phyloP scores from a whole-genome alignment of 306 rosid species.

The Medicago ruthenica region DNA sequence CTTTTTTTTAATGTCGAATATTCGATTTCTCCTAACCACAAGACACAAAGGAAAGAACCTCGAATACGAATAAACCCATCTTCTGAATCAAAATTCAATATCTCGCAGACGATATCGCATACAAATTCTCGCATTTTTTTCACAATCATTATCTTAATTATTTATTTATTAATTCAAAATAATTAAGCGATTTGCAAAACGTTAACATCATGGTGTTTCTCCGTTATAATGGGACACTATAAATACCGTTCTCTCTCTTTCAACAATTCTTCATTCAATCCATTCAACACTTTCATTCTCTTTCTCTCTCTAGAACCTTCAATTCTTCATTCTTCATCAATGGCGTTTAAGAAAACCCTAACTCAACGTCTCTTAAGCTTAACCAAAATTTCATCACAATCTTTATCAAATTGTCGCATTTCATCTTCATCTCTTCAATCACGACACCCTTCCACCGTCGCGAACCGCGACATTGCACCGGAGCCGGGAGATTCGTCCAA shows the following conservation, averaged over 20 bases:
- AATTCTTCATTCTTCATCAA: constrained; percentile 14
- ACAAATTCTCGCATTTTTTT: constrained; percentile 29
- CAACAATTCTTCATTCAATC: constrained; percentile 6
- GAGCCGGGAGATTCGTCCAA: constrained; percentile 67
- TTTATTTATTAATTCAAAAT: not conserved
- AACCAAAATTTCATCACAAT: constrained; percentile 58
- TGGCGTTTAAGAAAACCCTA: constrained; percentile 79
- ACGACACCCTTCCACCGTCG: constrained; percentile 41
- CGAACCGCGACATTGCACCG: constrained; percentile 53
- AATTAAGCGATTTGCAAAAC: constrained; percentile 4
- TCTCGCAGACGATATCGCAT: constrained; percentile 21
- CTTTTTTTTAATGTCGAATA: constrained; percentile 15
- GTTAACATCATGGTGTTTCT: not conserved
- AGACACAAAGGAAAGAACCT: not conserved
- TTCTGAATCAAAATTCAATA: not conserved
- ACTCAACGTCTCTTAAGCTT: constrained; percentile 70
- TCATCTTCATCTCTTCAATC: constrained; percentile 57
- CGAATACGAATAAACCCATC: not conserved
- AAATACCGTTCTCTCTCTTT: constrained; percentile 38
- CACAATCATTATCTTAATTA: constrained; percentile 25
- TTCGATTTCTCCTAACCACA: constrained; percentile 3
- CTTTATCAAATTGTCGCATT: constrained; percentile 62
- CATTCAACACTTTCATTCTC: not conserved
- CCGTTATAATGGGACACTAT: constrained; percentile 57
- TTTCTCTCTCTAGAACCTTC: constrained; percentile 17